Evolutionary conservation across 352 stramenopile species (phyloP), one percentile per base, ranked within the genome.

Genomic region (Phytophthora boehmeriae): DNA sequence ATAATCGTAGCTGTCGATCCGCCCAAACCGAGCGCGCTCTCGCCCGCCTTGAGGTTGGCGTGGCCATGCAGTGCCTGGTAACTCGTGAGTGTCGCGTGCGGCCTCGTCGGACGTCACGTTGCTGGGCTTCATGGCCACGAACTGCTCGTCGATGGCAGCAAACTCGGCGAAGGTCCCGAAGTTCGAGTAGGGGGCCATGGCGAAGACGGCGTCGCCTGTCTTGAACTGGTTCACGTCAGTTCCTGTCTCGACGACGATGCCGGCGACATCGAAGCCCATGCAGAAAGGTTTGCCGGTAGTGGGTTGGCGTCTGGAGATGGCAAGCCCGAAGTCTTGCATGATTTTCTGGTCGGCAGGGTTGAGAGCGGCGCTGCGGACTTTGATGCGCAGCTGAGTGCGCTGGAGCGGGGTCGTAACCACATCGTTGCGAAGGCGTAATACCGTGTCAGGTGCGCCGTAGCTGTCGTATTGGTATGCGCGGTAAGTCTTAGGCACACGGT

Each of bases 261-360:
- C 83, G 19, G 78, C 70, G 20, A 81, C 76, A 47, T 94, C 85
- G 22, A 90, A 63, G 10, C 82, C 83, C 14, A 89, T 63, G 16
- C 41, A 36, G 44, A 79, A 76, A 13, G 71, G 71, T 6, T 59
- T 27, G 9, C 55, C 45, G 22, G 48, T 52, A 2, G 61, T 63
- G 0, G 70, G 70, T 5, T 51, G 22, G 13, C 55, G 54, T 22
- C 55, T 55, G 9, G 71, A 66, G 32, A 78, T 63, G 2, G 55
- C 39, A 5, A 66, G 23, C 2, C 70, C 61, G 13, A 50, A 59
- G 8, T 63, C 42, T 36, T 80, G 57, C 14, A 81, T 59, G 11
- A 90, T 38, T 67, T 82, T 88, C 50, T 84, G 85, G 46, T 92
- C 83, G 4, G 83, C 70, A 2, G 83, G 78, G 57, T 89, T 89